phyloP scores from a whole-genome alignment of 805 yeast genomes.

The Zygosaccharomyces bailii region DNA sequence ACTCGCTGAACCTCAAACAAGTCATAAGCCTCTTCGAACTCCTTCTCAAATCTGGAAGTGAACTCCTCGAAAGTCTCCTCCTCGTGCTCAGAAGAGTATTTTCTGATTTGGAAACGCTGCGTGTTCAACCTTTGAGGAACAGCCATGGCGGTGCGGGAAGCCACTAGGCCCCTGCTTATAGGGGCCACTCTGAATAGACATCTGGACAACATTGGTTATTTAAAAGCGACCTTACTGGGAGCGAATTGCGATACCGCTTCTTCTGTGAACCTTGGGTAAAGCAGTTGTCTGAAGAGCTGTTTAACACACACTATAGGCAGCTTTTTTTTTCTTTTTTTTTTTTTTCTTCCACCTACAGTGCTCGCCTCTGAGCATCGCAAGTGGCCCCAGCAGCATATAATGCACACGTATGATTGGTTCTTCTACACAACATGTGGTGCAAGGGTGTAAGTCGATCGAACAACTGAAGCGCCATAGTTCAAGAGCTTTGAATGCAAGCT shows the following conservation, averaged over 20 bases:
- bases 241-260: neutral
- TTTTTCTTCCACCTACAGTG: neutral
- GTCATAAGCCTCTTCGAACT: conserved; percentile 91
- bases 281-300: neutral
- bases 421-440: neutral
- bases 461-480: neutral
- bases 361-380: neutral
- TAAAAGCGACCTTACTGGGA: neutral
- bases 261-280: neutral
- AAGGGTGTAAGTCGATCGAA: neutral
- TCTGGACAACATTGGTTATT: conserved; percentile 26
- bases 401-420: conserved; percentile 6
- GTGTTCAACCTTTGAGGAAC: conserved; percentile 6
- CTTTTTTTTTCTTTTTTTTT: neutral
- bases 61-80: conserved; percentile 95
- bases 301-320: neutral
- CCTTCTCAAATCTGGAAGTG: conserved; percentile 87
- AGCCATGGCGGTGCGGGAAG: conserved; percentile 6
- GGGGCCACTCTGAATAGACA: conserved; percentile 18
- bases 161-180: conserved; percentile 7
- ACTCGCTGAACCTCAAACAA: conserved; percentile 88
- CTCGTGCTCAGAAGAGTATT: conserved; percentile 74
- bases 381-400: conserved; percentile 2
- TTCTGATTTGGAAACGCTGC: conserved; percentile 43
- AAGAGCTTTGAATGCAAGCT: neutral